Evolutionary conservation across 495 filamentous ascomycete species (phyloP), one percentile per base, ranked within the genome.

Genomic region (Amphirosellinia nigrospora): DNA sequence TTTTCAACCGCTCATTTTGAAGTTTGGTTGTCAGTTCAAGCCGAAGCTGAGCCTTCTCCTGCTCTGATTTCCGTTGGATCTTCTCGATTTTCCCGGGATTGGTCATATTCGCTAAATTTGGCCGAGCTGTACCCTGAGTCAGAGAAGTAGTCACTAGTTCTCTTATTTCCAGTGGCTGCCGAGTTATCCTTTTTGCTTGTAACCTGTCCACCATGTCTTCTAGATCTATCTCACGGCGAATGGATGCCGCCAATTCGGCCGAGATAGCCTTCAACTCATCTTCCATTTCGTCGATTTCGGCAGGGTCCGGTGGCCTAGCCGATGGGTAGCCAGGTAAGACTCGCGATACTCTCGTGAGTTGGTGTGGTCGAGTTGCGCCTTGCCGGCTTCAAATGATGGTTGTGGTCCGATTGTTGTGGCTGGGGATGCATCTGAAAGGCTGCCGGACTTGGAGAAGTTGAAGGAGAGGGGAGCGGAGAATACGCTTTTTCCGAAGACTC

Each of bases 111-210:
- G 72, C 82, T 83, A 58, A 82, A 76, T 73, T 93, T 89, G 64
- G 91, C 87, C 4, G 94, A 94, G 78, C 93, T 94, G 56, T 91
- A 91, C 55, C 96, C 96, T 0, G 94, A 96, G 77, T 99, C 96
- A 0, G 96, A 99, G 77, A 94, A 99, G 80, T 99, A 98, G 79
- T 99, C 96, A 78, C 96, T 99, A 4, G 94, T 97, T 63, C 95
- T 88, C 77, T 90, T 90, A 64, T 78, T 78, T 69, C 89, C 90
- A 3, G 87, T 86, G n/a, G 81, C 85, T 59, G 88, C 82, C 5
- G 85, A 78, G 70, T 86, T 88, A 45, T 83, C 85, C 66, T 89
- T 86, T 73, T 97, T 41, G 88, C 81, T 79, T 97, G 94, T 73
- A 96, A 79, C 66, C 91, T 86, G 70, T 99, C 96, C 2, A 98